These are phyloP conservation scores for Fusarium verrucosum DNA, from an alignment of 2,329 filamentous ascomycete genomes.

Conservation along the genomic window DNA sequence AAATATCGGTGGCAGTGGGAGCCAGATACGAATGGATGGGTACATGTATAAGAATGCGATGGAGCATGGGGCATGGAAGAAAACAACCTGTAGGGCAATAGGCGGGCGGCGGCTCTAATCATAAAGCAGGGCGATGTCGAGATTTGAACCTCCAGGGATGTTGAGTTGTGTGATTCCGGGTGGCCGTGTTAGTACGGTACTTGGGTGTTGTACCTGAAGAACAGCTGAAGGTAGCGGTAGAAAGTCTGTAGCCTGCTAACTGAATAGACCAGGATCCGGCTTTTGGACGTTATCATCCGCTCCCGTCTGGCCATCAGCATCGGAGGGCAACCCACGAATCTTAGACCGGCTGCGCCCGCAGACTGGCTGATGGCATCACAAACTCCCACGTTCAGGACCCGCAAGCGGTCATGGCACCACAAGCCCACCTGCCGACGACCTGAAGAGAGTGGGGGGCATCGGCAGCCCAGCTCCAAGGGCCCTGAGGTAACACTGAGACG, in stretches of 20 bases:
- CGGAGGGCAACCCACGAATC: constrained; percentile 42
- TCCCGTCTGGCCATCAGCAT: constrained; percentile 37
- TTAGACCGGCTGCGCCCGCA: constrained; percentile 45
- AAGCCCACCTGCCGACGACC: constrained; percentile 14
- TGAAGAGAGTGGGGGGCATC: constrained; percentile 40
- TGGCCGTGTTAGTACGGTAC: constrained; percentile 39
- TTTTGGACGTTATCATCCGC: constrained; percentile 42
- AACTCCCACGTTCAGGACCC: constrained; percentile 45
- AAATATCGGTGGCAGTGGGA: constrained; percentile 35
- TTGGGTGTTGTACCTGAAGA: constrained; percentile 4
- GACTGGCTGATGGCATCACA: constrained; percentile 45
- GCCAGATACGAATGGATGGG: constrained; percentile 6
- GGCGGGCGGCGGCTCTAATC: constrained; percentile 43
- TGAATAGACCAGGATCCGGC: constrained; percentile 28
- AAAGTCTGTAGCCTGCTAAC: constrained; percentile 28
- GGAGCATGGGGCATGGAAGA: constrained; percentile 31
- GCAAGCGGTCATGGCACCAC: constrained; percentile 43
- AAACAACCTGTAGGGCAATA: constrained; percentile 21
- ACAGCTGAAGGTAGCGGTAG: not conserved
- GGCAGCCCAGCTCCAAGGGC: not conserved
- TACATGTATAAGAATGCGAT: constrained; percentile 19
- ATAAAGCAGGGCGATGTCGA: constrained; percentile 47
- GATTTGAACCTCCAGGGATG: constrained; percentile 44
- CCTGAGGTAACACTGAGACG: constrained; percentile 19
- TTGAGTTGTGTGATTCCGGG: constrained; percentile 39